Conservation (phyloP, 2,329 filamentous ascomycete genomes). For the Bipolaris victoriae region DNA sequence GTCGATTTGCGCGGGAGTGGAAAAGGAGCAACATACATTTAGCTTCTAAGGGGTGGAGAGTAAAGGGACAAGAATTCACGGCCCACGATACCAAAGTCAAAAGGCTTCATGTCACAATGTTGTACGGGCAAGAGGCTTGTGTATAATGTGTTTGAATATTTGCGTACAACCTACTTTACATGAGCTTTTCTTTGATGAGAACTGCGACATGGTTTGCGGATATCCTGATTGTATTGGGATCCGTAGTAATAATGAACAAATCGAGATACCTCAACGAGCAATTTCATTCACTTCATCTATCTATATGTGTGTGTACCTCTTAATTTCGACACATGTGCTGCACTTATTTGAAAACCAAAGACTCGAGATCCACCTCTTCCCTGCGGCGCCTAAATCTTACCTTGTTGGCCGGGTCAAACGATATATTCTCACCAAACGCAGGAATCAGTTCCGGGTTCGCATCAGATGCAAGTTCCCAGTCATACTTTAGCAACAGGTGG, state of each 20-base stretch:
- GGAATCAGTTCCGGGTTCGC: not conserved
- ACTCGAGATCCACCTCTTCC: conserved; percentile 4
- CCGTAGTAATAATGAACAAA: conserved; percentile 42
- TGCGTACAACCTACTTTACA: conserved; percentile 14
- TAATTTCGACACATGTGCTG: not conserved
- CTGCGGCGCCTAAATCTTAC: not conserved
- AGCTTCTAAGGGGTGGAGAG: not conserved
- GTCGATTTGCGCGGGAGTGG: conserved; percentile 13
- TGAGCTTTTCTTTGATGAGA: conserved; percentile 22
- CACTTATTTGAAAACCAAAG: not conserved
- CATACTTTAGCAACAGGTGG: not conserved
- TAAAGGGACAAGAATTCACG: conserved; percentile 7
- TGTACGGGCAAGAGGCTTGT: conserved; percentile 18
- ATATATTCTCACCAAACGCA: not conserved
- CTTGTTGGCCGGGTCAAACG: not conserved
- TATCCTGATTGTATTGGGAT: conserved; percentile 34
- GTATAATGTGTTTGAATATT: conserved; percentile 41
- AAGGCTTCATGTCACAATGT: conserved; percentile 9
- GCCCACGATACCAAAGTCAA: conserved; percentile 12
- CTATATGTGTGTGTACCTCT: no score
- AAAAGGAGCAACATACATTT: not conserved
- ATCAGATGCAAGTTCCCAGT: not conserved
- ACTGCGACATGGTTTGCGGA: conserved; percentile 30
- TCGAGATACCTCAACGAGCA: conserved; percentile 30
- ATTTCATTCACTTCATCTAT: conserved; percentile 4